Percentiles rank a stretch among this genome's conserved stretches.
Evolutionary conservation across 345 rosid species (phyloP).

Genomic region (thale cress (Arabidopsis thaliana)): TAIR10.1 NC_003070.9:27484501-27485000

Average conservation of each 20-base stretch:
- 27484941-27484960: conserved; percentile 48
- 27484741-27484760: conserved; percentile 60
- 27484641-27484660: conserved; percentile 48
- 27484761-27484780: conserved; percentile 57
- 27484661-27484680: conserved; percentile 55
- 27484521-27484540: conserved; percentile 9
- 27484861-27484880: conserved; percentile 58
- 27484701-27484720: conserved; percentile 68
- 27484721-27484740: conserved; percentile 48
- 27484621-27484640: conserved; percentile 60
- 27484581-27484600: conserved; percentile 46
- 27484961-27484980: conserved; percentile 42
- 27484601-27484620: conserved; percentile 57
- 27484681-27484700: conserved; percentile 58
- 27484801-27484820: conserved; percentile 47
- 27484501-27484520: conserved; percentile 32
- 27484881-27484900: conserved; percentile 55
- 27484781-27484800: conserved; percentile 61
- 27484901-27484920: conserved; percentile 58
- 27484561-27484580: conserved; percentile 18
- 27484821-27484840: conserved; percentile 61
- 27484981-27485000: conserved; percentile 65
- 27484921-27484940: conserved; percentile 61
- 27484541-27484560: conserved; percentile 18
- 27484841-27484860: conserved; percentile 61